Conservation (phyloP, 2,329 filamentous ascomycete species). For the Sporothrix variecibatus region DNA sequence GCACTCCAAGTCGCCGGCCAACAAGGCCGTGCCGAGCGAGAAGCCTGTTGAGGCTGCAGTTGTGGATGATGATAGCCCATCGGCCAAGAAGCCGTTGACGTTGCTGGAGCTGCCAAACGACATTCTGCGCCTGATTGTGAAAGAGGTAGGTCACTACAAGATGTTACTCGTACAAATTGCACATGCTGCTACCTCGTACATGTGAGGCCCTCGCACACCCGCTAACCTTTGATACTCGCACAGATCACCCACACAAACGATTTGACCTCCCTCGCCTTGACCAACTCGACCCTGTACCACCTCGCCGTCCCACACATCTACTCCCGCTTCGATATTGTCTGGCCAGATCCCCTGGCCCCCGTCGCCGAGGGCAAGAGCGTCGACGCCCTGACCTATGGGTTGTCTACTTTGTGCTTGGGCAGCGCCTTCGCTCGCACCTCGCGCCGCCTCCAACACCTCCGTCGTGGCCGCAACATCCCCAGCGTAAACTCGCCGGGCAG, state of each 20-base stretch:
- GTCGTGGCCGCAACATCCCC: background rate
- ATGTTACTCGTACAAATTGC: background rate
- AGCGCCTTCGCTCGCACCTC: slow-evolving; percentile 47
- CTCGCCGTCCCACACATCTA: slow-evolving; percentile 79
- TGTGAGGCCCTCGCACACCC: slow-evolving; percentile 5
- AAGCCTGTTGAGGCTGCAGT: slow-evolving; percentile 66
- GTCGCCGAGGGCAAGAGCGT: slow-evolving; percentile 70
- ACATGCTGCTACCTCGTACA: slow-evolving; percentile 2
- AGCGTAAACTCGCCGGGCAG: slow-evolving; percentile 27
- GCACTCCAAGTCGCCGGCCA: slow-evolving; percentile 19
- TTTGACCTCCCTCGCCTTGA: slow-evolving; percentile 73
- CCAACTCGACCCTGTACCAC: slow-evolving; percentile 74
- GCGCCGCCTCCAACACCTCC: slow-evolving; percentile 37
- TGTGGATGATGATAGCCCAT: slow-evolving; percentile 49
- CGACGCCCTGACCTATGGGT: slow-evolving; percentile 79
- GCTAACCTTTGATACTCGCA: background rate
- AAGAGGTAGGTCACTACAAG: slow-evolving; percentile 60
- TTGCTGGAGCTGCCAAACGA: slow-evolving; percentile 77
- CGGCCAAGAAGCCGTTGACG: slow-evolving; percentile 57
- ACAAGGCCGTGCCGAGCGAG: slow-evolving; percentile 46
- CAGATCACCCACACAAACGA: slow-evolving; percentile 82
- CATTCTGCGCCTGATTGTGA: slow-evolving; percentile 74
- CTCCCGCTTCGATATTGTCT: slow-evolving; percentile 83
- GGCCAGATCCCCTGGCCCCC: slow-evolving; percentile 70
- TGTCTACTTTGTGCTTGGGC: slow-evolving; percentile 77